Conservation (phyloP, 768 basidiomycete genomes). For the Udeniomyces megalosporus region DNA sequence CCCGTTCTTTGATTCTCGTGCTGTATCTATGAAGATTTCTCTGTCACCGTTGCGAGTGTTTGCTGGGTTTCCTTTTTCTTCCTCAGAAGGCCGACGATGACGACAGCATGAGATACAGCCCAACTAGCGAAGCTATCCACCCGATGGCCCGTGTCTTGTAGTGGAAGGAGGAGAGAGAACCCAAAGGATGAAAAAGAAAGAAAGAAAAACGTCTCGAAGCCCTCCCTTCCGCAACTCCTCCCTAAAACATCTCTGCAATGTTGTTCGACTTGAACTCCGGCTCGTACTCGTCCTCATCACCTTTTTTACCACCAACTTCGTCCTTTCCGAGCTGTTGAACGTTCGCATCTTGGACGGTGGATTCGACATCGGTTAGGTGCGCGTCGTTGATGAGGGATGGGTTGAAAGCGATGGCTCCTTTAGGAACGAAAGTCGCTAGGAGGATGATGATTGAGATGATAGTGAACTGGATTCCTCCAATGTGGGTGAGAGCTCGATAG, state of each 20-base stretch:
- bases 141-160: too few species aligned
- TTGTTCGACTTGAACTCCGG: background rate
- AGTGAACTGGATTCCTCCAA: conserved; percentile 21
- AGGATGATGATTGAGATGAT: conserved; percentile 23
- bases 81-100: too few species aligned
- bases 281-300: conserved; percentile 2
- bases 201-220: background rate
- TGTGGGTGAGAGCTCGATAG: conserved; percentile 16
- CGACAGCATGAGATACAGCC: too few species aligned
- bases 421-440: conserved; percentile 21
- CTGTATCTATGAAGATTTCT: too few species aligned
- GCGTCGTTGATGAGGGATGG: conserved; percentile 20
- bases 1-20: too few species aligned
- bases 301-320: background rate
- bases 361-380: background rate
- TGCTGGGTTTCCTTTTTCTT: too few species aligned
- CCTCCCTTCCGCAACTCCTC: background rate
- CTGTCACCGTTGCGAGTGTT: too few species aligned
- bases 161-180: too few species aligned
- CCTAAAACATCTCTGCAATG: background rate
- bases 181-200: background rate
- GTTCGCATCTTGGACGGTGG: background rate
- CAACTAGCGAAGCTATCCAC: too few species aligned
- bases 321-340: background rate
- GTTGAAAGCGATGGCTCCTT: conserved; percentile 24